These are phyloP conservation scores for Podila horticola DNA, from an alignment of 192 early-diverging fungal species.

Conservation along the genomic window DNA sequence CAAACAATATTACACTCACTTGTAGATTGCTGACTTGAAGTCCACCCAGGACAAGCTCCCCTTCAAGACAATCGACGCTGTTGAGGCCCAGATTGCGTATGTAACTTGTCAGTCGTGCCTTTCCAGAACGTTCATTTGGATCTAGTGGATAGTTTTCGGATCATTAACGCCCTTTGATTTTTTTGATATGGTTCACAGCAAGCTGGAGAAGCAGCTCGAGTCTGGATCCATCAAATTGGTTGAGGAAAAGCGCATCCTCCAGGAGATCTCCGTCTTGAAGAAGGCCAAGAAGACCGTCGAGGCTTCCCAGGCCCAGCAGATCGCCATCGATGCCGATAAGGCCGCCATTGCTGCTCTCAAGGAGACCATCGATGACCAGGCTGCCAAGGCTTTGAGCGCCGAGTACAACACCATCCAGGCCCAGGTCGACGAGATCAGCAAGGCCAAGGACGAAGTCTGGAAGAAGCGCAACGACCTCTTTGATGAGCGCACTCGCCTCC, in stretches of 20 bases:
- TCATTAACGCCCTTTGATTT: not conserved
- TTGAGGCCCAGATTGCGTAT: conserved; percentile 80
- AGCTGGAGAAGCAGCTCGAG: conserved; percentile 82
- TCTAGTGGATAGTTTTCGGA: no score
- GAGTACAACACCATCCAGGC: conserved; percentile 78
- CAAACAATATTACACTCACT: not conserved
- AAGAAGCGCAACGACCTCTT: conserved; percentile 75
- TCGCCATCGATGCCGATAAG: conserved; percentile 66
- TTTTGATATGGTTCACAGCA: conserved; percentile 50
- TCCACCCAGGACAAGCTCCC: conserved; percentile 78
- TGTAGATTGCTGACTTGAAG: conserved; percentile 78
- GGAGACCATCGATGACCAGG: conserved; percentile 70
- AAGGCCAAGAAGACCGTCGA: conserved; percentile 78
- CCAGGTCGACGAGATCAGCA: conserved; percentile 74
- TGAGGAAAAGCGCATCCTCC: conserved; percentile 90
- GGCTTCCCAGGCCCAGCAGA: conserved; percentile 64
- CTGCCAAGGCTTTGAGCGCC: conserved; percentile 71
- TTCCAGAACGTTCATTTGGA: not conserved
- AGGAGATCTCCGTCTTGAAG: conserved; percentile 85
- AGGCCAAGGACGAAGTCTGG: conserved; percentile 67
- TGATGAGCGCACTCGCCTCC: conserved; percentile 75
- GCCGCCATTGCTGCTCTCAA: conserved; percentile 72
- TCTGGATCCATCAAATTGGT: conserved; percentile 80
- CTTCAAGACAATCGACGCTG: conserved; percentile 83
- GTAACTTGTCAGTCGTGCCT: conserved; percentile 7